Conservation (phyloP, 1,139 yeast genomes). For the Pneumocystis oryctolagi region DNA sequence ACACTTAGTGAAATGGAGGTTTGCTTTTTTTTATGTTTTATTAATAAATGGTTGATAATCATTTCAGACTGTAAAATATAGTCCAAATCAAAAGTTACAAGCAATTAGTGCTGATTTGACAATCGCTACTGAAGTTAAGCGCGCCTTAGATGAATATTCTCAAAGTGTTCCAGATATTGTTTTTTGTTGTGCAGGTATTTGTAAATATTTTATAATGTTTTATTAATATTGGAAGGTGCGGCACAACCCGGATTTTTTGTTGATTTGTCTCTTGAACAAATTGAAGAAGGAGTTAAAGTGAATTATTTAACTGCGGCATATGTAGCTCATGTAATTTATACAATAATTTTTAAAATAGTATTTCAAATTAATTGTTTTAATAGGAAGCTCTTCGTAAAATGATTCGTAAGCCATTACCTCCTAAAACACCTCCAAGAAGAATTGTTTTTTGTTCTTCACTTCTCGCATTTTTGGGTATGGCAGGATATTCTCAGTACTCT, state of each 20-base stretch:
- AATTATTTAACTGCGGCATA: slow-evolving; percentile 65
- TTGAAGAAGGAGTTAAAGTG: slow-evolving; percentile 45
- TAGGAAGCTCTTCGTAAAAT: slow-evolving; percentile 32
- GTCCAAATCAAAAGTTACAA: slow-evolving; percentile 26
- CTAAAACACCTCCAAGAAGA: slow-evolving; percentile 30
- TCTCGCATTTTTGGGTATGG: slow-evolving; percentile 69
- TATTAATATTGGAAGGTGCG: slow-evolving; percentile 28
- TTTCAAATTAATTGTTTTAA: not conserved
- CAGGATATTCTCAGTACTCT: slow-evolving; percentile 82
- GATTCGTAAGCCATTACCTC: slow-evolving; percentile 19
- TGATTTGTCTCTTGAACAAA: slow-evolving; percentile 46
- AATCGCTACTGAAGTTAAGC: slow-evolving; percentile 35
- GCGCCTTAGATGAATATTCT: slow-evolving; percentile 27
- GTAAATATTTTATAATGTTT: not conserved
- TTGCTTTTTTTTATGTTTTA: slow-evolving; percentile 9
- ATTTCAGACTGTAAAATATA: slow-evolving; percentile 12
- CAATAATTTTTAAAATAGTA: not conserved
- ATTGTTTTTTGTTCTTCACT: slow-evolving; percentile 68
- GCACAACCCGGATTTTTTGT: slow-evolving; percentile 65
- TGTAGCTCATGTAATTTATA: slow-evolving; percentile 39
- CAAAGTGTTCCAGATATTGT: slow-evolving; percentile 46
- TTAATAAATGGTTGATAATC: not conserved
- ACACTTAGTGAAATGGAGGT: slow-evolving; percentile 35
- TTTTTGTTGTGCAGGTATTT: slow-evolving; percentile 59
- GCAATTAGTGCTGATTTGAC: slow-evolving; percentile 57